Base-by-base conservation (phyloP, 176 grass and related monocot species). In the Melocanna baccifera region DNA sequence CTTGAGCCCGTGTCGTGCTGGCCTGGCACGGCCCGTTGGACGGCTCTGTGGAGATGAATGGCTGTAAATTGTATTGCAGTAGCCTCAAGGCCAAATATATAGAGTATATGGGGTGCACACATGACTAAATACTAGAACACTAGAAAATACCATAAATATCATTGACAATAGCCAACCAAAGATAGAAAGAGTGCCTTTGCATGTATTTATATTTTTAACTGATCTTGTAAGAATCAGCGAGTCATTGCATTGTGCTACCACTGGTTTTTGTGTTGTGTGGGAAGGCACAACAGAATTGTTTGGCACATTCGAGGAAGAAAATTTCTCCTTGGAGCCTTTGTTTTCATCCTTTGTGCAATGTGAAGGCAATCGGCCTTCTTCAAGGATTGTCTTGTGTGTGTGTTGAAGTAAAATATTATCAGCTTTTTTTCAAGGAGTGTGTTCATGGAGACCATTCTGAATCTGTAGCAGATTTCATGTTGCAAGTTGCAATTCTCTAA, bases 151-250 rank as follows among this genome's bases (percentile, higher is more conserved):
- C 4, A 34, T 0, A 34, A 34, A 34, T 34, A 34, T 0, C 32
- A 3, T 34, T 34, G 4, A 4, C 3, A 34, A 34, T 34, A 34
- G 81, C 85, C 89, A 91, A 87, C 84, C 84, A 62, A 79, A 74
- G 36, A 41, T 75, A 87, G 80, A 51, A 76, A 75, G 10, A 37
- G 5, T 40, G 51, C 25, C 20, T 79, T 84, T 87, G 69, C 80
- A 84, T 67, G 34, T 51, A 50, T 62, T 9, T 41, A 78, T 71
- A 68, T 74, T 55, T 69, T 67, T 69, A 58, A 69, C 32, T 69
- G 69, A 87, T 76, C 62, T 69, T 87, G 23, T 67, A 83, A 79
- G 74, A 79, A 87, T 67, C 84, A 58, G 9, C 29, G 9, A 53
- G 32, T 75, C 51, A 79, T 48, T 84, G 71, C 70, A 56, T 69